Base-by-base conservation (phyloP, 768 basidiomycete genomes). In the Mycena haematopus region DNA sequence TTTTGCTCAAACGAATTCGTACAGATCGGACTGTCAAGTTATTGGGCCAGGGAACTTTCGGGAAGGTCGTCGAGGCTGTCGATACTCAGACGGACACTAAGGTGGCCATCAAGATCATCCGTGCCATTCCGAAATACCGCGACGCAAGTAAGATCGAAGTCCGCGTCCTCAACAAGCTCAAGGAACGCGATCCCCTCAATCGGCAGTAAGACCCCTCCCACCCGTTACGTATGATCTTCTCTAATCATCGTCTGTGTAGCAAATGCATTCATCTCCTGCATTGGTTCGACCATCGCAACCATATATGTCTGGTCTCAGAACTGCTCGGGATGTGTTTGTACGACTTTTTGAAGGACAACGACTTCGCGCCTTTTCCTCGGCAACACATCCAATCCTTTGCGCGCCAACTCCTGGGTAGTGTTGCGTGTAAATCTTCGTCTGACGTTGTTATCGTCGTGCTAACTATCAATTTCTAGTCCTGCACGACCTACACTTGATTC, bases 101-200 rank as follows among this genome's bases (percentile, higher is more conserved):
- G 70, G 96, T 98, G 33, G 97, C 97, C 53, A 95, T 99, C 80
- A 99, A 99, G 83, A 96, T 99, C 62, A 99, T 99, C 69, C 89
- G 97, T 52, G 95, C 95, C 53, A 96, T 99, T 53, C 96, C 93
- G 53, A 99, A 99, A 78, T 99, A 99, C 73, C 92, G 97, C 49
- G 97, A 99, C 77, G 97, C 97, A 14, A 95, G 93, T 76, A 96
- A 94, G 80, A 99, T 99, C 63, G 97, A 99, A 78, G 90, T 99
- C 70, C 87, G 95, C 55, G 97, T 99, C 21, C 84, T 99, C 49
- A 88, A 95, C 76, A 90, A 90, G 72, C 87, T 99, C 68, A 93
- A 91, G 73, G 88, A 92, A 75, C 84, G 89, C 57, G 96, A 99
- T 79, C 92, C 94, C 15, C 76, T 79, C 69, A 98, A 98, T 77